These are phyloP conservation scores for Cercospora sp. DNA, from an alignment of 2,329 filamentous ascomycete species.

Conservation along the genomic window DNA sequence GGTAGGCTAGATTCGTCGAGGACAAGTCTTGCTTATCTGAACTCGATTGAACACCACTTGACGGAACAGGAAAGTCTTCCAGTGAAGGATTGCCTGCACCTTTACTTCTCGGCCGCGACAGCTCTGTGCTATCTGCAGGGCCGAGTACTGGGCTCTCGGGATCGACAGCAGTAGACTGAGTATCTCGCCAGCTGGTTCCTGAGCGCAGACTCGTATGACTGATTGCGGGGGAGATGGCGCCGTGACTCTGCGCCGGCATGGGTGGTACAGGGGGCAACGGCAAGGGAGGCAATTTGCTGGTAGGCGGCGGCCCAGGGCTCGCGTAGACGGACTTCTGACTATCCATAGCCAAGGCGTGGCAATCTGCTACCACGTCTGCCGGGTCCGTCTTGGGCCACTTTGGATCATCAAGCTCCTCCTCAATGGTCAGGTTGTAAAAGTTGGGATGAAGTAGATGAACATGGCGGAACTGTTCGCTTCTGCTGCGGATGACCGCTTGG, in stretches of 20 bases:
- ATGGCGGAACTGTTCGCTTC: constrained; percentile 72
- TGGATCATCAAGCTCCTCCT: constrained; percentile 76
- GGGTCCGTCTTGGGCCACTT: constrained; percentile 79
- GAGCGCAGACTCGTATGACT: constrained; percentile 37
- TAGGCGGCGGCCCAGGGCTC: constrained; percentile 52
- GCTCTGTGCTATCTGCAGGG: constrained; percentile 40
- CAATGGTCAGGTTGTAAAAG: constrained; percentile 76
- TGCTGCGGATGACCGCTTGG: constrained; percentile 71
- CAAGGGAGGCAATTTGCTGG: constrained; percentile 48
- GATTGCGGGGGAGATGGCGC: constrained; percentile 34
- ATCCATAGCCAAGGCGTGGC: constrained; percentile 66
- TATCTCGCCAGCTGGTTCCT: constrained; percentile 55
- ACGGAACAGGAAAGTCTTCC: constrained; percentile 34
- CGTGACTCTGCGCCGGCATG: constrained; percentile 27
- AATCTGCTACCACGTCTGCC: constrained; percentile 76
- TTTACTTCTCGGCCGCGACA: constrained; percentile 26
- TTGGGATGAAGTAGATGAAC: constrained; percentile 79
- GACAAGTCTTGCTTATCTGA: constrained; percentile 28
- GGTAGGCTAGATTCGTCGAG: constrained; percentile 50
- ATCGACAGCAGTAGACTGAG: constrained; percentile 53
- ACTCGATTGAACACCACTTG: neutral
- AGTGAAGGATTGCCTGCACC: constrained; percentile 19
- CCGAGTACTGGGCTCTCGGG: constrained; percentile 65
- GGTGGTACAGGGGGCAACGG: constrained; percentile 42
- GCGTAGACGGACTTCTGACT: constrained; percentile 43